Evolutionary conservation across 305 asterid species (phyloP).

Genomic region (Coffea humblotiana): DNA sequence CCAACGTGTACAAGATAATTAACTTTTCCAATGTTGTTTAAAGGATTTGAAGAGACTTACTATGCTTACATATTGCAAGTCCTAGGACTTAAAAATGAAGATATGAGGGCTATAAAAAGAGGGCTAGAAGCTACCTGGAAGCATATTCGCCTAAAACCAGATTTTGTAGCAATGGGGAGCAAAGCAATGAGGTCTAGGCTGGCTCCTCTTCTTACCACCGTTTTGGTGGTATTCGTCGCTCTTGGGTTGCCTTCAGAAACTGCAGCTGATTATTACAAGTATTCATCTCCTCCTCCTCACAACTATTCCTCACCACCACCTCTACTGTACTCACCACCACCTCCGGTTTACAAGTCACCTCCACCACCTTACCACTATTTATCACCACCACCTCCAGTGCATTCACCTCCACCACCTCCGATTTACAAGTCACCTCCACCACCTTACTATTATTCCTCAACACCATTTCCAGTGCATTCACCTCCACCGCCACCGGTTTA

Average conservation of each 20-base stretch:
- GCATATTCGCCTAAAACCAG: not conserved
- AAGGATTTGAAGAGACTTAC: not conserved
- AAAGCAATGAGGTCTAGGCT: conserved; percentile 18
- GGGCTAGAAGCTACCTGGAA: not conserved
- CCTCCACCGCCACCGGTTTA: too few species aligned
- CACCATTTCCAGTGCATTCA: not conserved
- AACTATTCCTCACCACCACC: conserved; percentile 10
- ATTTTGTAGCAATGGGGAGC: not conserved
- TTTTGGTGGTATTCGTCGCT: conserved; percentile 41
- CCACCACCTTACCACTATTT: not conserved
- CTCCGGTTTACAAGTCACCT: not conserved
- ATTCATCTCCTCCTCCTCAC: conserved; percentile 6
- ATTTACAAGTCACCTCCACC: not conserved
- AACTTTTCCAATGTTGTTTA: not conserved
- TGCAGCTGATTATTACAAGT: not conserved
- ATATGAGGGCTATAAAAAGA: not conserved
- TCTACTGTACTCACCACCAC: not conserved
- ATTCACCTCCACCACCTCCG: not conserved
- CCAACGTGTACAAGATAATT: not conserved
- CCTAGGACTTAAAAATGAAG: not conserved
- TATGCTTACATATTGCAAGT: not conserved
- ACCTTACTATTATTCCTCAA: too few species aligned
- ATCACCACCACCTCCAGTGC: not conserved
- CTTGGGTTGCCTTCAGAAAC: conserved; percentile 21
- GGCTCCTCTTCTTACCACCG: conserved; percentile 36